Evolutionary conservation across 2,329 filamentous ascomycete species (phyloP).

Genomic region (Exophiala aquamarina): DNA sequence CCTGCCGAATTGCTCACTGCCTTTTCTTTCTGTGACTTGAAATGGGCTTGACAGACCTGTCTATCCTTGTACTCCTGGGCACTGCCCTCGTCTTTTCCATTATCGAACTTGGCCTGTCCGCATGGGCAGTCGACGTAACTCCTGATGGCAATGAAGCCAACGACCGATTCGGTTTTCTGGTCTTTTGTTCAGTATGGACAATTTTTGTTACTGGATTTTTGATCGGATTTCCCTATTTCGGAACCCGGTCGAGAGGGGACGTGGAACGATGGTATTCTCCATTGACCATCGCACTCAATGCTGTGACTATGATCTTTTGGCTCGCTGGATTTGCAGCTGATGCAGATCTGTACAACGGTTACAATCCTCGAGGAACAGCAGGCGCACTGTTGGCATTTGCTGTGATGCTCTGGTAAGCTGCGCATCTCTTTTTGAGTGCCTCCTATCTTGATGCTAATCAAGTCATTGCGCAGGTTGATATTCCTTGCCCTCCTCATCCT

Average conservation of each 20-base stretch:
- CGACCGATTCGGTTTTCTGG: slow-evolving; percentile 23
- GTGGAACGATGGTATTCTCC: slow-evolving; percentile 27
- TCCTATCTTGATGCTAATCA: neutral
- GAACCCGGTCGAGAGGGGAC: slow-evolving; percentile 21
- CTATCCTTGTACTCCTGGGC: slow-evolving; percentile 29
- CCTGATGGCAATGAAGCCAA: slow-evolving; percentile 8
- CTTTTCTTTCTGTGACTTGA: neutral
- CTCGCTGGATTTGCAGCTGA: slow-evolving; percentile 33
- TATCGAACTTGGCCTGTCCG: slow-evolving; percentile 32
- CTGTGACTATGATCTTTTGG: slow-evolving; percentile 35
- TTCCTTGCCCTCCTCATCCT: slow-evolving; percentile 32
- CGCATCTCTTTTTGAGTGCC: neutral
- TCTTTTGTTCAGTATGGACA: slow-evolving; percentile 33
- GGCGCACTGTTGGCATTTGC: slow-evolving; percentile 32
- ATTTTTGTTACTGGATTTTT: slow-evolving; percentile 27
- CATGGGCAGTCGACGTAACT: slow-evolving; percentile 18
- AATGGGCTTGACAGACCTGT: slow-evolving; percentile 8
- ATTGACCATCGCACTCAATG: slow-evolving; percentile 26
- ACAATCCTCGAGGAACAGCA: neutral
- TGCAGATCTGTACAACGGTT: slow-evolving; percentile 19
- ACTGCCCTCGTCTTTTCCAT: slow-evolving; percentile 30
- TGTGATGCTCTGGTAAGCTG: slow-evolving; percentile 31
- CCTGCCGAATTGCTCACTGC: too few species aligned
- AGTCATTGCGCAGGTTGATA: slow-evolving; percentile 27
- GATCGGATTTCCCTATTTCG: slow-evolving; percentile 27